Evolutionary conservation across 192 early-diverging fungal species (phyloP).

Genomic region (Piromyces sp.): DNA sequence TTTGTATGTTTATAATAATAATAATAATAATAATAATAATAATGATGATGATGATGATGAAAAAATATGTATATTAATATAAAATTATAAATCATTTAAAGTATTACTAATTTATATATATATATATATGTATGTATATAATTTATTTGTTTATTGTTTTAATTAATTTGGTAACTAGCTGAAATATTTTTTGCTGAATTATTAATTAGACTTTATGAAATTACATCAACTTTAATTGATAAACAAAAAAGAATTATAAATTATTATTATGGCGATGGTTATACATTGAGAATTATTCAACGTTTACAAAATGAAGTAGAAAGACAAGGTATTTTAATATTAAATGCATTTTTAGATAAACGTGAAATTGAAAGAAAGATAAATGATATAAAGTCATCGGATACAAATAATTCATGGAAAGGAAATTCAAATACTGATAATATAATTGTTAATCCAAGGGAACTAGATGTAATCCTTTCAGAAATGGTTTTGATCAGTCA

Average conservation of each 20-base stretch:
- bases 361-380: conserved; percentile 22
- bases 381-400: neutral
- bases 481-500: conserved; percentile 74
- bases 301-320: conserved; percentile 77
- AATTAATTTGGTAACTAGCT: neutral
- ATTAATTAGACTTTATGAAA: conserved; percentile 76
- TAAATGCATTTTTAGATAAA: conserved; percentile 67
- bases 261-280: conserved; percentile 67
- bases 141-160: neutral
- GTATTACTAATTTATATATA: no score
- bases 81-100: no score
- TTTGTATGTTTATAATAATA: neutral
- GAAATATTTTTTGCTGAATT: conserved; percentile 53
- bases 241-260: conserved; percentile 72
- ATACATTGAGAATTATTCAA: conserved; percentile 74
- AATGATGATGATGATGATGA: no score
- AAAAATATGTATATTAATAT: no score
- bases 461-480: conserved; percentile 55
- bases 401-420: neutral
- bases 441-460: conserved; percentile 48
- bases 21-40: no score
- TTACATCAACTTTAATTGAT: conserved; percentile 70
- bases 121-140: no score
- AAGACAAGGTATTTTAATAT: conserved; percentile 48
- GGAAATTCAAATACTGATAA: conserved; percentile 8